Base-by-base conservation (phyloP, 2,329 filamentous ascomycete genomes). In the Blastomyces emzantsi region DNA sequence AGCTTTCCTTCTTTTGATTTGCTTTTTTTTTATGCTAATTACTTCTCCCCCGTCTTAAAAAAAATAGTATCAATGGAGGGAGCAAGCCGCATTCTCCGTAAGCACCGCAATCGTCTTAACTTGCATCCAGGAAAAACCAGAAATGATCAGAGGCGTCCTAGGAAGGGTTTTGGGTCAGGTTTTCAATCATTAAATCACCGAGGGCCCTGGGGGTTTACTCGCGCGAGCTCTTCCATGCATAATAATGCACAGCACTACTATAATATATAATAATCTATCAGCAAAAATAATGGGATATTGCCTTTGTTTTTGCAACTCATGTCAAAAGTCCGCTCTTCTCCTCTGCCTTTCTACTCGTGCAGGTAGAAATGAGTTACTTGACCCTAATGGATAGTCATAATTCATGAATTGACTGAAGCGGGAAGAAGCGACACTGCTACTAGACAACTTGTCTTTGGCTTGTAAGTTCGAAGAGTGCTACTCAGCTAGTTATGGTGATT, bases 101-200 rank as follows among this genome's bases (percentile, higher is more conserved):
- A 89, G 87, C 70, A 83, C 85, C 11, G 88, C 87, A 4, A 80
- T 90, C 11, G 82, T 92, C n/a, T 83, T 91, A 65, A 87, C 87
- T 0, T 85, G 83, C 69, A 82, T 86, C 30, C 76, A 80, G 51
- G 88, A 90, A 75, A 84, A 86, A 58, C 83, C 82, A 43, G 74
- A 72, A 39, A 78, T 85, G 68, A 87, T 92, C 33, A 80, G 88
- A 63, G 89, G 89, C 5, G 82, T 91, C 55, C 76, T 91, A 65
- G 89, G 89, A 8, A 81, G 78, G 25, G 71, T 92, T 33, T 69
- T 89, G 64, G 76, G 74, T 17, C 78, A 76, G 66, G 81, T 86
- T 8, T 72, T 86, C 51, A 60, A 51, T 36, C 17, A 49, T 49
- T 60, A 60, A 15, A 2, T 19, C 19, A 2, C 19, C 6, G 19